These are phyloP conservation scores for Beauveria medogensis DNA, from an alignment of 2,329 filamentous ascomycete genomes.

Conservation along the genomic window DNA sequence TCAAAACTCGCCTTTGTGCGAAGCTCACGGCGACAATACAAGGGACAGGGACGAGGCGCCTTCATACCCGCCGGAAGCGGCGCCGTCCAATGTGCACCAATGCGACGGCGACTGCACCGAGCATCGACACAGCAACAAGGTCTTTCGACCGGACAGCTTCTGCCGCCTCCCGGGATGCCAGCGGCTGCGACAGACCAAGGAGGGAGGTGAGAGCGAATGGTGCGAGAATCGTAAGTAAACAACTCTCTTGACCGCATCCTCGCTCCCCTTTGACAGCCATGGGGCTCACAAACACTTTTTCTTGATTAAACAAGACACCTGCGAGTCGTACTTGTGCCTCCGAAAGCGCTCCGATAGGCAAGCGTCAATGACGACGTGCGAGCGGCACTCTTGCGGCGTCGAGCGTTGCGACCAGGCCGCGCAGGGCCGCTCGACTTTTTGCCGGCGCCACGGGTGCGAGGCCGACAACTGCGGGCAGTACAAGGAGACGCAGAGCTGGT, in stretches of 20 bases:
- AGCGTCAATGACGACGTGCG: conserved; percentile 2
- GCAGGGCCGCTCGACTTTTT: not conserved
- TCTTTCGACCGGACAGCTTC: not conserved
- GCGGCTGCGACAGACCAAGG: not conserved
- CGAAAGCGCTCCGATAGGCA: not conserved
- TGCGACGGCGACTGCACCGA: conserved; percentile 1
- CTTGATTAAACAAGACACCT: not conserved
- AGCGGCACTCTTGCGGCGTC: conserved; percentile 5
- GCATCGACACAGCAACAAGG: conserved; percentile 7
- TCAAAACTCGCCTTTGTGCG: not conserved
- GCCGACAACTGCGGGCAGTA: conserved; percentile 6
- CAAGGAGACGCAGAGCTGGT: conserved; percentile 1
- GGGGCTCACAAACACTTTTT: not conserved
- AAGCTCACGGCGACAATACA: not conserved
- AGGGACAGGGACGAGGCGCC: not conserved
- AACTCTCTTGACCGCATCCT: too few relatives aligned
- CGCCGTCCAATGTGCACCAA: not conserved
- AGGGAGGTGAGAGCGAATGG: conserved; percentile 6
- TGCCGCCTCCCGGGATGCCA: not conserved
- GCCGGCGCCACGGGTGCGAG: conserved; percentile 3
- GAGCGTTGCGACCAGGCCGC: not conserved
- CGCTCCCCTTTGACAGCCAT: not conserved
- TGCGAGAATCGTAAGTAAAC: not conserved
- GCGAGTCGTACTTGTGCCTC: not conserved
- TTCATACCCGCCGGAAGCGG: not conserved